Conservation (phyloP, 805 yeast species). For the Starmerella riodocensis region DNA sequence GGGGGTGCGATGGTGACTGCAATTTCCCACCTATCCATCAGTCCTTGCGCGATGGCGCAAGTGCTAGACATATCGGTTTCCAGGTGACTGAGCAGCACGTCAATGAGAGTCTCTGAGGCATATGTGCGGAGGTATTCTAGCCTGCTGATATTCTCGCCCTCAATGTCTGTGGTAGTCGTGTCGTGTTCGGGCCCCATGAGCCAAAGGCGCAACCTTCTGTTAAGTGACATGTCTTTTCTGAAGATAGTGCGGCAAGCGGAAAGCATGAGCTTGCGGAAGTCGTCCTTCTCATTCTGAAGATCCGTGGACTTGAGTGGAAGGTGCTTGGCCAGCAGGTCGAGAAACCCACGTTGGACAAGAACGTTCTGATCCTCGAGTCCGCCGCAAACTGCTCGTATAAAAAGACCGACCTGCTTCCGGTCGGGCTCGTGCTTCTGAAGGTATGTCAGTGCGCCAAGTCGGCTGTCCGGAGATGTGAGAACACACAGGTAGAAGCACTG, state of each 20-base stretch:
- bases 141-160: slow-evolving; percentile 25
- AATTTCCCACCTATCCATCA: slow-evolving; percentile 92
- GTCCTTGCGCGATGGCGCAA: slow-evolving; percentile 51
- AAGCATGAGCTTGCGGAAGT: slow-evolving; percentile 48
- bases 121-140: slow-evolving; percentile 46
- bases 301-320: slow-evolving; percentile 48
- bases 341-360: slow-evolving; percentile 74
- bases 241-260: slow-evolving; percentile 52
- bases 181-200: slow-evolving; percentile 62
- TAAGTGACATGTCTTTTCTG: slow-evolving; percentile 83
- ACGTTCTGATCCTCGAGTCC: slow-evolving; percentile 56
- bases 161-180: not conserved
- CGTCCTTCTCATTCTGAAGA: slow-evolving; percentile 35
- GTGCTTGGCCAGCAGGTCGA: slow-evolving; percentile 61
- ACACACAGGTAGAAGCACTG: slow-evolving; percentile 60
- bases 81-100: slow-evolving; percentile 39
- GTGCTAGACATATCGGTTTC: slow-evolving; percentile 28
- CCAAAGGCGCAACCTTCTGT: slow-evolving; percentile 90
- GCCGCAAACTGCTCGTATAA: slow-evolving; percentile 58
- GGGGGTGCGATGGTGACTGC: slow-evolving; percentile 62
- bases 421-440: slow-evolving; percentile 28
- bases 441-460: slow-evolving; percentile 78
- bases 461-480: slow-evolving; percentile 63
- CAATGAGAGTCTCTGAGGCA: slow-evolving; percentile 39
- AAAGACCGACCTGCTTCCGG: slow-evolving; percentile 67